Evolutionary conservation across 2,329 filamentous ascomycete species (phyloP), one percentile per base, ranked within the genome.

Genomic region (Blastomyces parvus): DNA sequence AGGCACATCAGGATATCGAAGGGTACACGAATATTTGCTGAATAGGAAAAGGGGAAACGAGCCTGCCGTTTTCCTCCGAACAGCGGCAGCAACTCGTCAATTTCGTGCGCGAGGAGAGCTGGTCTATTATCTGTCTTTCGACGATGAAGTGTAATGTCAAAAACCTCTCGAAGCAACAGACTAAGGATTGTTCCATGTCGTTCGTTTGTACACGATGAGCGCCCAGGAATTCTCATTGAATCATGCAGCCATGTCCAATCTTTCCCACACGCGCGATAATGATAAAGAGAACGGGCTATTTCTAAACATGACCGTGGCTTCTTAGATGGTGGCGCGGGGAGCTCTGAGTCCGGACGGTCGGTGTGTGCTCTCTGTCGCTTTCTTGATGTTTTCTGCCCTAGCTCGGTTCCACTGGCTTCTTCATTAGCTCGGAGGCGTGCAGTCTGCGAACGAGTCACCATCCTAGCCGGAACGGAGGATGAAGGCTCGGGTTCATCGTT

Each of bases 211-310:
- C 71, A 68, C 0, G 66, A 64, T 8, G 72, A 65, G 57, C 68
- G 63, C 38, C 44, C 38, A 11, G 33, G 33, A 4, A 63, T 61
- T 22, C 72, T 67, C 71, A 76, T 75, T 6, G 69, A 62, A 61
- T 74, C 66, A 56, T 76, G 70, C 8, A 76, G 66, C 74, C 74
- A 76, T 46, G 58, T 65, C 74, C 74, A 76, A 42, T 74, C 60
- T 59, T 67, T 67, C 22, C 73, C 71, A 52, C 74, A 75, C 46
- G 65, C 68, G 11, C 63, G 60, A 50, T 72, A 69, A 60, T 75
- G 74, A 50, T 72, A 74, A 19, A 70, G 58, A 17, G 66, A 58
- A 8, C 67, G 66, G 1, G 71, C 72, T 48, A 74, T 70, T 8
- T 70, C 48, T 8, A 69, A 56, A 65, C 73, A 74, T 3, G 66